Conservation (phyloP, 768 basidiomycete genomes). For the Nidularia pulvinata region DNA sequence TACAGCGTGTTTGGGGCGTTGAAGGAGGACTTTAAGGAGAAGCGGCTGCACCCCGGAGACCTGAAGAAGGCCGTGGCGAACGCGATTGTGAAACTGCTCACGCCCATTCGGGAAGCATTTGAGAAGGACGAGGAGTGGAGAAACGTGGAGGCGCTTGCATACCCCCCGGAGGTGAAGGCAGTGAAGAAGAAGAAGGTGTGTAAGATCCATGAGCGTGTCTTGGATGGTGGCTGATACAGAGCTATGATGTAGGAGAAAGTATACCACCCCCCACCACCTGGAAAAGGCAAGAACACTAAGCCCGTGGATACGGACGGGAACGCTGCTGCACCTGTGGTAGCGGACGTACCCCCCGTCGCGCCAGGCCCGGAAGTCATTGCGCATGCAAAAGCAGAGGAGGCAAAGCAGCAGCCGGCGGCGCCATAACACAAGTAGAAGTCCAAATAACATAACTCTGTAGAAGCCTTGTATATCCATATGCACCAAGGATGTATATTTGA, state of each 20-base stretch:
- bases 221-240: not conserved
- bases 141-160: conserved; percentile 73
- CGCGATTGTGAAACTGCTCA: conserved; percentile 72
- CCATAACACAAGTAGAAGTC: too few relatives aligned
- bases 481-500: too few relatives aligned
- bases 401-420: too few relatives aligned
- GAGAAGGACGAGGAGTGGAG: conserved; percentile 82
- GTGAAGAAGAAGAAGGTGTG: conserved; percentile 60
- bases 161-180: conserved; percentile 71
- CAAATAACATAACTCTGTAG: too few relatives aligned
- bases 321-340: not conserved
- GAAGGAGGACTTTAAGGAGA: conserved; percentile 72
- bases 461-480: too few relatives aligned
- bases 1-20: conserved; percentile 68
- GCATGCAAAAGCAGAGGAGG: too few relatives aligned
- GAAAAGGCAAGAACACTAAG: conserved; percentile 64
- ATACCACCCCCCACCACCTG: conserved; percentile 83
- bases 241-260: conserved; percentile 60
- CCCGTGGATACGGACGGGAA: too few relatives aligned
- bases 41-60: conserved; percentile 87
- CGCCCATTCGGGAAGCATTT: conserved; percentile 81
- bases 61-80: conserved; percentile 79
- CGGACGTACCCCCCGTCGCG: too few relatives aligned
- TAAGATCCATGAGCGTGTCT: not conserved
- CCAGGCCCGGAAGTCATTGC: too few relatives aligned